Conservation (phyloP, 2,329 filamentous ascomycete species). For the Fusarium algeriense region DNA sequence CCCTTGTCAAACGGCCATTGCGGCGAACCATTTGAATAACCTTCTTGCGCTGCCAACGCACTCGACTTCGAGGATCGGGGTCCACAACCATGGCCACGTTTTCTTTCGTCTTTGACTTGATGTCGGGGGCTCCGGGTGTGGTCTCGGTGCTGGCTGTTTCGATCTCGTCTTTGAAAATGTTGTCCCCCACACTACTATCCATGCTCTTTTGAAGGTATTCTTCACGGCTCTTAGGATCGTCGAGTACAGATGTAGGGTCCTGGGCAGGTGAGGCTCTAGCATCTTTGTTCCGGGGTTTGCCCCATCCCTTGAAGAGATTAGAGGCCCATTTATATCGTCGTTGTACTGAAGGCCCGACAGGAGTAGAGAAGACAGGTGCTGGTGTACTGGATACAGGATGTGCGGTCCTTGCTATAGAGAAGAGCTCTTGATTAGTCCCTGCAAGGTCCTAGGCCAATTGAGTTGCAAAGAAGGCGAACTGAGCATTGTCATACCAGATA, state of each 20-base stretch:
- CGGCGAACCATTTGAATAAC: slow-evolving; percentile 80
- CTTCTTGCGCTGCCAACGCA: slow-evolving; percentile 86
- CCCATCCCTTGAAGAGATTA: slow-evolving; percentile 56
- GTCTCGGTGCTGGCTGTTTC: slow-evolving; percentile 51
- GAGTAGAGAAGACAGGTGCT: slow-evolving; percentile 31
- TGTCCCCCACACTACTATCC: slow-evolving; percentile 63
- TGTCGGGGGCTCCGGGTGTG: slow-evolving; percentile 46
- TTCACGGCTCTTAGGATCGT: slow-evolving; percentile 58
- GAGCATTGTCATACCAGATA: slow-evolving; percentile 64
- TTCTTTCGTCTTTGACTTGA: slow-evolving; percentile 57
- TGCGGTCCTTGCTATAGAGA: slow-evolving; percentile 39
- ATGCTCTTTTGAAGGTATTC: slow-evolving; percentile 56
- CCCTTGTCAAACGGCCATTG: slow-evolving; percentile 65
- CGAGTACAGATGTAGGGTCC: slow-evolving; percentile 52
- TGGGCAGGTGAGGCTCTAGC: slow-evolving; percentile 46
- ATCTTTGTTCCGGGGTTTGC: slow-evolving; percentile 49
- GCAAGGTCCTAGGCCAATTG: slow-evolving; percentile 36
- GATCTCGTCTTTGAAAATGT: slow-evolving; percentile 73
- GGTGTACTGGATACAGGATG: slow-evolving; percentile 35
- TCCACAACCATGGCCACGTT: slow-evolving; percentile 75
- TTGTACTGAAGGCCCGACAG: slow-evolving; percentile 42
- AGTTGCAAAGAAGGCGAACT: slow-evolving; percentile 2
- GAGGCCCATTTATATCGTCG: slow-evolving; percentile 60
- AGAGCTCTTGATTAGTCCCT: slow-evolving; percentile 29
- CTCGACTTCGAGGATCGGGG: slow-evolving; percentile 78